Conservation (phyloP, 257 asterid genomes). For the Przewalskia tangutica region DNA sequence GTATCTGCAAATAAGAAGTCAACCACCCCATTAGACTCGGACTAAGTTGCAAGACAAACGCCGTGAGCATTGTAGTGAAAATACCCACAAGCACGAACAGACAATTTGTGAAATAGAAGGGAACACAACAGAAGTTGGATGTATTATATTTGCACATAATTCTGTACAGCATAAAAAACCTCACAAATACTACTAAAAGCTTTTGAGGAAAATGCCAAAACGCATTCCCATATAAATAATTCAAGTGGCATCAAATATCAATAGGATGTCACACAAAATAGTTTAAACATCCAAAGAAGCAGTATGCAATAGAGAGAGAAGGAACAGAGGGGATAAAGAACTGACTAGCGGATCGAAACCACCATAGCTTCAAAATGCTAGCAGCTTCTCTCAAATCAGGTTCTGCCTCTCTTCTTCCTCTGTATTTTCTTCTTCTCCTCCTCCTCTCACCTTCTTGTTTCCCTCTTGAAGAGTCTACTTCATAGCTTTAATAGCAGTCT, state of each 20-base stretch:
- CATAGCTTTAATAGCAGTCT: background rate
- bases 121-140: background rate
- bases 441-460: background rate
- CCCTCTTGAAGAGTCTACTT: background rate
- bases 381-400: background rate
- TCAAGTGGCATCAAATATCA: background rate
- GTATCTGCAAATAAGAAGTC: constrained; percentile 39
- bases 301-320: background rate
- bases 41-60: background rate
- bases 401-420: background rate
- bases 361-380: background rate
- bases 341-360: background rate
- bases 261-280: background rate
- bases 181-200: background rate
- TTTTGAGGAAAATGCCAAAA: background rate
- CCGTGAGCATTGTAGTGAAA: background rate
- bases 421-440: background rate
- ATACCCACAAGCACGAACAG: background rate
- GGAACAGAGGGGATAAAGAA: background rate
- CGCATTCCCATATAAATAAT: too few relatives aligned
- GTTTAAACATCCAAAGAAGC: background rate
- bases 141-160: background rate
- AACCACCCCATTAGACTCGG: background rate
- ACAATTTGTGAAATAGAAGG: background rate
- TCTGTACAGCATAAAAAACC: background rate